phyloP scores from a whole-genome alignment of 2,329 filamentous ascomycete species.

The Celoporthe dispersa region DNA sequence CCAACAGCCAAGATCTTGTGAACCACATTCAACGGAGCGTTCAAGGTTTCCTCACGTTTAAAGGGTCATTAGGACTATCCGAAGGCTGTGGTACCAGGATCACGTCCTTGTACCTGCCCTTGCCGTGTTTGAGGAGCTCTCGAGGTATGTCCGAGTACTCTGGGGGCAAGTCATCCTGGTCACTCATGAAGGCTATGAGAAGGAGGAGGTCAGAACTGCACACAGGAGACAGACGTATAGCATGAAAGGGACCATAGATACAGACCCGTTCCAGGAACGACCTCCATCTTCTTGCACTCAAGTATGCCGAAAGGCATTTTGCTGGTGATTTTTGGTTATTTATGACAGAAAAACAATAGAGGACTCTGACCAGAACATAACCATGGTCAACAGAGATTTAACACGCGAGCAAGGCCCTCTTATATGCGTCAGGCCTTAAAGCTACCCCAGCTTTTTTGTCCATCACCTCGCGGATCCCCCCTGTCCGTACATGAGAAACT shows the following conservation, averaged over 20 bases:
- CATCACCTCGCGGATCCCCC: background rate
- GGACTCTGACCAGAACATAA: no score
- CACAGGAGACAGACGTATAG: no score
- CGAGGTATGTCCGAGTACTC: constrained; percentile 49
- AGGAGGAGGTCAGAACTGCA: background rate
- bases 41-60: constrained; percentile 39
- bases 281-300: constrained; percentile 48
- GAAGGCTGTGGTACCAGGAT: constrained; percentile 51
- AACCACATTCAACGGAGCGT: background rate
- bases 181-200: constrained; percentile 48
- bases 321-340: background rate
- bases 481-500: background rate
- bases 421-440: background rate
- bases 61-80: constrained; percentile 53
- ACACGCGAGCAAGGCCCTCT: background rate
- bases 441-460: background rate
- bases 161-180: constrained; percentile 50
- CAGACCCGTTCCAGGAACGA: constrained; percentile 54
- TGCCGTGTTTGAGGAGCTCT: constrained; percentile 45
- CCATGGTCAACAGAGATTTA: background rate
- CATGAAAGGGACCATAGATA: background rate
- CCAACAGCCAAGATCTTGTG: constrained; percentile 30
- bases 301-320: constrained; percentile 54
- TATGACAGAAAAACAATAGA: no score
- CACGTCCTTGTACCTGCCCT: constrained; percentile 34